A percentile compares a stretch with the other conserved stretches of the same genome.
Conservation (phyloP, 176 grass and related monocot genomes). For the Zoysia japonica region DNA sequence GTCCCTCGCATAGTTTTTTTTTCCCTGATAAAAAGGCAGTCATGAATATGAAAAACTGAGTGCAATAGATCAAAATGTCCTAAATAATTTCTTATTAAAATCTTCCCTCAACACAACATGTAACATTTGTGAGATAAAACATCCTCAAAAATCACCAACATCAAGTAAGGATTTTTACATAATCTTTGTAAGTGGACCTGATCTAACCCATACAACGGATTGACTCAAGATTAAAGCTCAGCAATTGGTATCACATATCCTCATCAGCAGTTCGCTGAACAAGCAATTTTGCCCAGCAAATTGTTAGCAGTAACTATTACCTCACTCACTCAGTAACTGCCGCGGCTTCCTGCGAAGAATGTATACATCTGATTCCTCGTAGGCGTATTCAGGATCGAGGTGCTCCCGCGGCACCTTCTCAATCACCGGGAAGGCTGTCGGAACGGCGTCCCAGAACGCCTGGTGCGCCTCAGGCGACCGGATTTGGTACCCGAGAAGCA, state of each 20-base stretch:
- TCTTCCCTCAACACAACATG: neutral
- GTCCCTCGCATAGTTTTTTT: neutral
- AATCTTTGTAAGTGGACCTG: neutral
- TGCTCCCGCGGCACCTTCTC: conserved; percentile 79
- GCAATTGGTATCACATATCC: neutral
- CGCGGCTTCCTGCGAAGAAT: conserved; percentile 60
- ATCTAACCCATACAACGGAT: neutral
- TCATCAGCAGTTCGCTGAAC: neutral
- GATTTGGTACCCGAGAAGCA: conserved; percentile 82
- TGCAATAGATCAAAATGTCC: conserved; percentile 1
- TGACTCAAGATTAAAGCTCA: neutral
- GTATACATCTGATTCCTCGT: conserved; percentile 80
- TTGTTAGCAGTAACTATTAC: neutral
- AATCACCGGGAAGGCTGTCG: conserved; percentile 59
- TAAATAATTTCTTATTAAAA: neutral
- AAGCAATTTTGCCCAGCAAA: conserved; percentile 5
- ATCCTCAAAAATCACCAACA: neutral
- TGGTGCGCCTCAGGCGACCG: conserved; percentile 82
- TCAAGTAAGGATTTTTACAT: neutral
- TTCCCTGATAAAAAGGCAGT: neutral
- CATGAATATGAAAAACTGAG: conserved; percentile 6
- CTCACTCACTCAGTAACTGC: conserved; percentile 32
- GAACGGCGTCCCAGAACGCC: conserved; percentile 69
- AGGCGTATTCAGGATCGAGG: conserved; percentile 77
- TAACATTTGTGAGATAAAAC: neutral